Evolutionary conservation across 768 basidiomycete genomes (phyloP).

Genomic region (Pulveroboletus sp.): DNA sequence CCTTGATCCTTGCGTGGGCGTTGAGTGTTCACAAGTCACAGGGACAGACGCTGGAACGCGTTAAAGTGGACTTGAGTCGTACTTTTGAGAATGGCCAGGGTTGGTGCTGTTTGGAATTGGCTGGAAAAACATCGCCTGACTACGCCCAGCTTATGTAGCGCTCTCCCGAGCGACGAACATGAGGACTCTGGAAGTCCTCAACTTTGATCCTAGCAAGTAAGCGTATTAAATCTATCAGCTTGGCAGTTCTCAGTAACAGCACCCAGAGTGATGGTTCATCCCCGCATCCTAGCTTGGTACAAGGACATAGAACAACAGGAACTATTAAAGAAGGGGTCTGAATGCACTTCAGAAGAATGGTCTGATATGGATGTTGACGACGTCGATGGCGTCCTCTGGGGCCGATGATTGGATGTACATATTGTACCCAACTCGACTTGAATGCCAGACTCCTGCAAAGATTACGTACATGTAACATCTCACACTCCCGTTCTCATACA

Average conservation of each 20-base stretch:
- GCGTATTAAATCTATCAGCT: slow-evolving; percentile 13
- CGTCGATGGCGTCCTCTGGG: slow-evolving; percentile 31
- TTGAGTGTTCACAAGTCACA: slow-evolving; percentile 87
- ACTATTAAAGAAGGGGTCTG: slow-evolving; percentile 4
- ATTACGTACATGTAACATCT: slow-evolving; percentile 5
- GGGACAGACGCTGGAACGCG: slow-evolving; percentile 81
- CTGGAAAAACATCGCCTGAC: neutral
- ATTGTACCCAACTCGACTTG: neutral
- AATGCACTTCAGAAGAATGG: slow-evolving; percentile 17
- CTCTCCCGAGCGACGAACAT: slow-evolving; percentile 70
- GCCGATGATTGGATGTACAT: neutral
- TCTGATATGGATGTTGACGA: slow-evolving; percentile 36
- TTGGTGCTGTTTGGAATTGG: slow-evolving; percentile 17
- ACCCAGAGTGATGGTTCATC: slow-evolving; percentile 58
- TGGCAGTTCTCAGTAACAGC: neutral
- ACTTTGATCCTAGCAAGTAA: slow-evolving; percentile 58
- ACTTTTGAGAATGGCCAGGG: slow-evolving; percentile 84
- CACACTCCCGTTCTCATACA: neutral
- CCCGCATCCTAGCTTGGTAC: slow-evolving; percentile 58
- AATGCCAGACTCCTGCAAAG: neutral
- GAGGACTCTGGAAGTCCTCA: slow-evolving; percentile 57
- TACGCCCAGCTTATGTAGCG: slow-evolving; percentile 55
- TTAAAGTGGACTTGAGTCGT: slow-evolving; percentile 69
- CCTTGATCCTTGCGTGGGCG: slow-evolving; percentile 78
- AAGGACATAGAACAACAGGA: slow-evolving; percentile 25